Evolutionary conservation across 306 rosid species (phyloP), one percentile per base, ranked within the genome.

Genomic region (Astragalus membranaceus): DNA sequence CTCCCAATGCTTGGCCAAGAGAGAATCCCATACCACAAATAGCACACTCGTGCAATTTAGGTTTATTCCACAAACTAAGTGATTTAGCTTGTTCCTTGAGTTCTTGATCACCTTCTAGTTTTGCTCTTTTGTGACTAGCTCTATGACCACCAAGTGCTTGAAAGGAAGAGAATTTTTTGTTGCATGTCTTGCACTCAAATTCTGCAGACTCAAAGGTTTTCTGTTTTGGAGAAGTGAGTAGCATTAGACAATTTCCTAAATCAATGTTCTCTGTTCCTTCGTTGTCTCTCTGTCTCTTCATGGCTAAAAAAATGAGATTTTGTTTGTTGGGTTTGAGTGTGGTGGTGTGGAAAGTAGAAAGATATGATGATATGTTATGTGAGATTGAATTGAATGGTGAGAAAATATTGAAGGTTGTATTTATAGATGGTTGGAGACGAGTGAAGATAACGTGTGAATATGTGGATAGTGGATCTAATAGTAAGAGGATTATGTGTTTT

Each of bases 111-210:
- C 29, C 59, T 2, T 23, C 26, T 2, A 75, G 54, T n/a, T 70
- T 85, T 0, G 73, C 68, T 67, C 64, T 78, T 64, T 84, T 90
- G 82, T 93, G 98, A 78, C 96, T 90, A 1, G 96, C 96, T 7
- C 96, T 79, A 88, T 93, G 98, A 3, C 98, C 96, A 5, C 98
- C 98, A 0, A 90, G 92, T 0, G 96, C 98, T 64, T 93, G 96
- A 63, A 93, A 93, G 4, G 96, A 93, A 0, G 86, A 20, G 78
- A 93, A 93, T 16, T 75, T 85, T 0, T 89, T 86, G 75, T 77
- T 88, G 72, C 96, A 92, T 3, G 96, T 89, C 64, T 93, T 93
- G 87, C 98, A 93, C 42, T 79, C 86, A 16, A 86, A 84, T 11
- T 75, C 80, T 1, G 51, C 67, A 44, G 14, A 5, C 42, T 74